Evolutionary conservation across 208 protist genomes (phyloP), one percentile per base, ranked within the genome.

Genomic region (Acanthamoeba triangularis): DNA sequence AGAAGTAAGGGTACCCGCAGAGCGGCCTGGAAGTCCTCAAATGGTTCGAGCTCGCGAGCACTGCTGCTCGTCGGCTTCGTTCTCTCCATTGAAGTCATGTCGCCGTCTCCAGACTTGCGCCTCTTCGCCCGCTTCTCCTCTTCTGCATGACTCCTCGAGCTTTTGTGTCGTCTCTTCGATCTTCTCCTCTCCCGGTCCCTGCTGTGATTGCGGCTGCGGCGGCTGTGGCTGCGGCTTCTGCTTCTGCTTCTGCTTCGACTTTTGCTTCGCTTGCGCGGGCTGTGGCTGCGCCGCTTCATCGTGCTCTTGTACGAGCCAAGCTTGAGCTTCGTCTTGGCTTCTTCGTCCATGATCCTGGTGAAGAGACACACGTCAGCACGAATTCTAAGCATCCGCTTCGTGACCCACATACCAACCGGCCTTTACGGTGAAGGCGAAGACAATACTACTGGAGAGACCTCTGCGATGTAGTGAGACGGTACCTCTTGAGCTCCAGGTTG

Each of bases 401-500:
- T 56, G 11, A 11, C 52, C 52, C 52, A 56, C 52, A 56, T 56
- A 56, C 52, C 52, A 56, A 56, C 52, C 52, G 52, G 52, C 52
- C 10, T 56, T 13, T 56, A 61, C 23, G 20, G 23, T 28, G 20
- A 16, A 74, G 14, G 37, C 8, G 74, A 35, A 41, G 18, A 49
- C 10, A 35, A 84, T 20, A 35, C 74, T 13, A 41, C 41, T 82
- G 23, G 41, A 52, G 30, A 52, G 16, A 18, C 11, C 74, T 72
- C 4, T 20, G 33, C 69, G 49, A 88, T 54, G 49, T 25, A 63
- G 80, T 63, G 74, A 10, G 35, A 25, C 74, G 30, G 72, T 88
- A 88, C 80, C 80, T 88, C 52, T 63, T 54, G 23, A 88, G 28
- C 25, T 88, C 47, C 52, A 65, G 7, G 23, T 88, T 63, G 80